A percentile compares a stretch with the other conserved stretches of the same genome.
Evolutionary conservation across 345 rosid species (phyloP).

Genomic region (Rhizophora apiculata): DNA sequence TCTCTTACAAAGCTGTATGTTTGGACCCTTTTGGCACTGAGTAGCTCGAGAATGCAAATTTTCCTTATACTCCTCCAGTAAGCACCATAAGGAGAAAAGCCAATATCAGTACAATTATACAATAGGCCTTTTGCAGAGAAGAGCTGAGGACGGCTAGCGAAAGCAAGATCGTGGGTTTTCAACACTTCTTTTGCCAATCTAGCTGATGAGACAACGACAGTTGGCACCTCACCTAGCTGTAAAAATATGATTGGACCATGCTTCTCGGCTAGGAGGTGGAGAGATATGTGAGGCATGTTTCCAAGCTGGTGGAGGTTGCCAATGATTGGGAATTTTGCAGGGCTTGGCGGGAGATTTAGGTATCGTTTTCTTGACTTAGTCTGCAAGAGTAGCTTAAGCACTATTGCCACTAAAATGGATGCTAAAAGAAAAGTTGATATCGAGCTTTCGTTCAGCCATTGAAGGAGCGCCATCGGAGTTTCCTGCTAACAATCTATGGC

Average conservation of each 20-base stretch:
- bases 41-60: constrained; percentile 23
- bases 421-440: constrained; percentile 16
- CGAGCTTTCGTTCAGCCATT: constrained; percentile 25
- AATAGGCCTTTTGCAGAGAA: constrained; percentile 22
- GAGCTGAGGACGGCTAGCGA: constrained; percentile 20
- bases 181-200: constrained; percentile 22
- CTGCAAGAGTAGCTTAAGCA: constrained; percentile 21
- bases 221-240: constrained; percentile 26
- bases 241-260: constrained; percentile 22
- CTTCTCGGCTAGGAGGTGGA: constrained; percentile 13
- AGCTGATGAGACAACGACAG: constrained; percentile 18
- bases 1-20: constrained; percentile 14
- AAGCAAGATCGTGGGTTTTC: constrained; percentile 26
- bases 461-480: constrained; percentile 28
- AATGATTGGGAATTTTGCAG: constrained; percentile 23
- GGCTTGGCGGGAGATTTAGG: constrained; percentile 30
- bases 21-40: constrained; percentile 21
- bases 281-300: constrained; percentile 21
- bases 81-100: constrained; percentile 22
- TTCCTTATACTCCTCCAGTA: constrained; percentile 28
- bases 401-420: constrained; percentile 17
- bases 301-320: constrained; percentile 29
- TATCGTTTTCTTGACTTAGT: constrained; percentile 16
- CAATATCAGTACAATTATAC: constrained; percentile 24
- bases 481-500: background rate